These are phyloP conservation scores for Ustilago sp. DNA, from an alignment of 1,284 basidiomycete genomes.

Conservation along the genomic window DNA sequence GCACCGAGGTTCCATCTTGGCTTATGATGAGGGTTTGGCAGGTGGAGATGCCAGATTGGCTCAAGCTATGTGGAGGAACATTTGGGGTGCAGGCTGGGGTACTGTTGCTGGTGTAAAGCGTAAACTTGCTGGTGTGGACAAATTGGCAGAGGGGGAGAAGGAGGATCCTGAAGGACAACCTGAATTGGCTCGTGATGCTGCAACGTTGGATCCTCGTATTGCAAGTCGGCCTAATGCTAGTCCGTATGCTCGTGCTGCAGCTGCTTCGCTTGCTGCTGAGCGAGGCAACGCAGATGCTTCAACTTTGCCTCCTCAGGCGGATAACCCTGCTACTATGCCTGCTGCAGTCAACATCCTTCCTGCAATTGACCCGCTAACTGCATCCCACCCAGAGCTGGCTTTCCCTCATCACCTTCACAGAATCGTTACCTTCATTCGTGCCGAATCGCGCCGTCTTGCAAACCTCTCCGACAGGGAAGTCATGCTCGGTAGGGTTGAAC, in stretches of 20 bases:
- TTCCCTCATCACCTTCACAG: constrained; percentile 76
- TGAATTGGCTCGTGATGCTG: constrained; percentile 70
- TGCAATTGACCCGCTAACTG: constrained; percentile 41
- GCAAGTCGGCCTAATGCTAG: constrained; percentile 30
- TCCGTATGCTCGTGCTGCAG: constrained; percentile 39
- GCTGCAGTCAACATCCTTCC: constrained; percentile 18
- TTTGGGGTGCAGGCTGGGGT: constrained; percentile 75
- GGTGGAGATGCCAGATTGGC: constrained; percentile 73
- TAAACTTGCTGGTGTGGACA: constrained; percentile 60
- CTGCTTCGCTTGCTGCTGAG: constrained; percentile 32
- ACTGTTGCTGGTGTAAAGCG: constrained; percentile 70
- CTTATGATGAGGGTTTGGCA: constrained; percentile 82
- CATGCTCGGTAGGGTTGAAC: constrained; percentile 67
- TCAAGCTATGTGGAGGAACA: constrained; percentile 88
- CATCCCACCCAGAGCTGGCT: constrained; percentile 69
- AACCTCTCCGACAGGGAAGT: constrained; percentile 79
- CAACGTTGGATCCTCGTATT: constrained; percentile 40
- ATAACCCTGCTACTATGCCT: constrained; percentile 39
- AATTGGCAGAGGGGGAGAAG: constrained; percentile 55
- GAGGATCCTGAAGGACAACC: constrained; percentile 71
- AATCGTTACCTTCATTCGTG: constrained; percentile 81
- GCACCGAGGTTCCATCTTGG: constrained; percentile 85
- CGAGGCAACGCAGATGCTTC: constrained; percentile 21
- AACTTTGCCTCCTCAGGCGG: constrained; percentile 20
- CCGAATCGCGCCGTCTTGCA: constrained; percentile 82